A percentile compares a stretch with the other conserved stretches of the same genome.
These are phyloP conservation scores for Calonectria multiphialidica DNA, from an alignment of 2,329 filamentous ascomycete genomes.

Conservation along the genomic window DNA sequence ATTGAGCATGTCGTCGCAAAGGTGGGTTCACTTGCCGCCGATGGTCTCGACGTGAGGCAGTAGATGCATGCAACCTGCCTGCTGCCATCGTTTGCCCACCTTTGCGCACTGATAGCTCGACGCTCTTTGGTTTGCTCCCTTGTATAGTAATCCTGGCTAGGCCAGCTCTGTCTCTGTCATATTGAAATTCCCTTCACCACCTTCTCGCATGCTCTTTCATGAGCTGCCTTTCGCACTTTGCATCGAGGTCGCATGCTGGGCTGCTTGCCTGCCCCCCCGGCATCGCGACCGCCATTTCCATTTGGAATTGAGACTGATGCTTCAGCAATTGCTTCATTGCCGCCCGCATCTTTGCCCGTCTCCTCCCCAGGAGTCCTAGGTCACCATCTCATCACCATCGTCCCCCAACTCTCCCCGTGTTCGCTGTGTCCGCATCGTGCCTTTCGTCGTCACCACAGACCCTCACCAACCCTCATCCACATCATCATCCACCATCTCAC, in stretches of 20 bases:
- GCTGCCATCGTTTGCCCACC: background rate
- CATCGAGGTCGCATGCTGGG: background rate
- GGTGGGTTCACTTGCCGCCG: constrained; percentile 1
- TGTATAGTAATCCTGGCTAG: background rate
- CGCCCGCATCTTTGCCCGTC: background rate
- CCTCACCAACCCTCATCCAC: background rate
- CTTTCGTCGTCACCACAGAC: background rate
- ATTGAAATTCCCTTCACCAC: background rate
- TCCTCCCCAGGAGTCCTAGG: constrained; percentile 18
- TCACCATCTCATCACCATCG: no score
- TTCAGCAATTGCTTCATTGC: constrained; percentile 7
- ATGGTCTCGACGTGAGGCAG: background rate
- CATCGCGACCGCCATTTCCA: background rate
- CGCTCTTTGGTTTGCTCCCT: background rate
- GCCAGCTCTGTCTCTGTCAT: background rate
- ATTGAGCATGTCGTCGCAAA: background rate
- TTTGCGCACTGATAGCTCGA: background rate
- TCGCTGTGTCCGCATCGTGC: background rate
- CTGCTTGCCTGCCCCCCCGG: background rate
- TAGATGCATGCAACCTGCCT: constrained; percentile 10
- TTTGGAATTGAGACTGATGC: background rate
- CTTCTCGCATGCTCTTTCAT: background rate
- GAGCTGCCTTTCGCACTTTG: background rate
- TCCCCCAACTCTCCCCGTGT: background rate
- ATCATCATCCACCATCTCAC: constrained; percentile 7